A percentile compares a stretch with the other conserved stretches of the same genome.
Conservation (phyloP, 768 basidiomycete species). For the Pulveroboletus ravenelii region DNA sequence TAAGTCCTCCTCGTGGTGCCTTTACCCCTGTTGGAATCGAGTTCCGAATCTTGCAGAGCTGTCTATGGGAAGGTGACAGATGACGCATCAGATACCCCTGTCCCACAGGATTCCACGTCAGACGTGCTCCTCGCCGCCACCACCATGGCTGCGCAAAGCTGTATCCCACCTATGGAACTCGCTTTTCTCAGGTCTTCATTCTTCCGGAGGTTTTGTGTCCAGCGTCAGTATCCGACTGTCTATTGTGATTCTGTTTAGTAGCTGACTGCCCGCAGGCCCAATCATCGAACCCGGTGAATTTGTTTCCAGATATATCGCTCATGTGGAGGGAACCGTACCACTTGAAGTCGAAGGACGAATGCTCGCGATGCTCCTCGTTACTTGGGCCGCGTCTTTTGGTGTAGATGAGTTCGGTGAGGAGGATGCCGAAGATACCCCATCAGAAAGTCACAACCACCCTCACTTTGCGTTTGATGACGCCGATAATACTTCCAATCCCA, state of each 20-base stretch:
- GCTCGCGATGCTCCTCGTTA: constrained; percentile 73
- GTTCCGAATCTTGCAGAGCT: constrained; percentile 42
- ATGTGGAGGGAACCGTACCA: constrained; percentile 53
- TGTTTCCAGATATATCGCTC: constrained; percentile 62
- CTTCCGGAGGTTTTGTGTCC: constrained; percentile 78
- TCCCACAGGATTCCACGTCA: constrained; percentile 22
- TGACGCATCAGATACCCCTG: constrained; percentile 28
- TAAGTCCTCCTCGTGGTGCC: constrained; percentile 35
- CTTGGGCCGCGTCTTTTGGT: constrained; percentile 89
- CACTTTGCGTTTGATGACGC: constrained; percentile 17
- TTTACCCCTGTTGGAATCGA: constrained; percentile 2
- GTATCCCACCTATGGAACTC: constrained; percentile 66
- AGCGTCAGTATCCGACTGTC: constrained; percentile 50
- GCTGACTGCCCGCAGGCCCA: constrained; percentile 53
- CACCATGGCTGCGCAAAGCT: constrained; percentile 23
- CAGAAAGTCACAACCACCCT: constrained; percentile 2
- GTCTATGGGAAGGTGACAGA: constrained; percentile 70
- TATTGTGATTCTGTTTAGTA: neutral
- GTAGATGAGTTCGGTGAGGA: constrained; percentile 70
- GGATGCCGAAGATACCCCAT: constrained; percentile 7
- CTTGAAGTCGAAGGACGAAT: constrained; percentile 73
- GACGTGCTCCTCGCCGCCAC: constrained; percentile 5
- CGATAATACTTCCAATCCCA: constrained; percentile 31
- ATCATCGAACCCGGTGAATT: constrained; percentile 82
- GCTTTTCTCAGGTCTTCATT: constrained; percentile 85